Percentiles rank a stretch among this genome's conserved stretches.
Conservation (phyloP, 2,329 filamentous ascomycete species). For the Diaporthe ampelina region DNA sequence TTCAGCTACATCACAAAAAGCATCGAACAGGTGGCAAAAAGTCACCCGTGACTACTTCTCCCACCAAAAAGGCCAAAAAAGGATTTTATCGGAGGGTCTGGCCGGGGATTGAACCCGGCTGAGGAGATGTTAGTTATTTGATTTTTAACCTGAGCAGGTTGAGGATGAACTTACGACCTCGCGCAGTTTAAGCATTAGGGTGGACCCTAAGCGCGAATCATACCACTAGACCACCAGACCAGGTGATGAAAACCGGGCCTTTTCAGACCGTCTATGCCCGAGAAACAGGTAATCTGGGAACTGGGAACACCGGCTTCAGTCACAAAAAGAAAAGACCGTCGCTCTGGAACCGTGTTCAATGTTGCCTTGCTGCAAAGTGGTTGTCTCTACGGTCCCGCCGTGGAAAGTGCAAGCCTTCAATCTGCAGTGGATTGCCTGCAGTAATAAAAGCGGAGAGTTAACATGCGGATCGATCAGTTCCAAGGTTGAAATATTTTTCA, state of each 20-base stretch:
- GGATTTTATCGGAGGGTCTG: not conserved
- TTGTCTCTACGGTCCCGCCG: not conserved
- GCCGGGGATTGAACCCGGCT: constrained; percentile 28
- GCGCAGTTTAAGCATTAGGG: constrained; percentile 19
- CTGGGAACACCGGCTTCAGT: not conserved
- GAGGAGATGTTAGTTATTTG: not conserved
- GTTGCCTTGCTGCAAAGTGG: too few species aligned
- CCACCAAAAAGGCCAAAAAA: not conserved
- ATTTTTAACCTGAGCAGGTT: not conserved
- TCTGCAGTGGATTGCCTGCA: not conserved
- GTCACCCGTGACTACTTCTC: not conserved
- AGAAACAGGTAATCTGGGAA: not conserved
- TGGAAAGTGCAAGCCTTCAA: not conserved
- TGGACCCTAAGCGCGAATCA: constrained; percentile 15
- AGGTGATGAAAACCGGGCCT: not conserved
- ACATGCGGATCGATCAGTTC: too few species aligned
- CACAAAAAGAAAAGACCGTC: not conserved
- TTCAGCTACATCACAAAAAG: too few species aligned
- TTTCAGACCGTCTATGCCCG: too few species aligned
- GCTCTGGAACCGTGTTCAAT: not conserved
- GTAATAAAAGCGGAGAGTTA: too few species aligned
- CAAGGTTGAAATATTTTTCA: too few species aligned
- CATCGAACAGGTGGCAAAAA: too few species aligned
- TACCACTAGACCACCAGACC: constrained; percentile 23
- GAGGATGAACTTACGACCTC: constrained; percentile 2